These are phyloP conservation scores for Monoraphidium neglectum DNA, from an alignment of 139 green algal genomes.

Conservation along the genomic window DNA sequence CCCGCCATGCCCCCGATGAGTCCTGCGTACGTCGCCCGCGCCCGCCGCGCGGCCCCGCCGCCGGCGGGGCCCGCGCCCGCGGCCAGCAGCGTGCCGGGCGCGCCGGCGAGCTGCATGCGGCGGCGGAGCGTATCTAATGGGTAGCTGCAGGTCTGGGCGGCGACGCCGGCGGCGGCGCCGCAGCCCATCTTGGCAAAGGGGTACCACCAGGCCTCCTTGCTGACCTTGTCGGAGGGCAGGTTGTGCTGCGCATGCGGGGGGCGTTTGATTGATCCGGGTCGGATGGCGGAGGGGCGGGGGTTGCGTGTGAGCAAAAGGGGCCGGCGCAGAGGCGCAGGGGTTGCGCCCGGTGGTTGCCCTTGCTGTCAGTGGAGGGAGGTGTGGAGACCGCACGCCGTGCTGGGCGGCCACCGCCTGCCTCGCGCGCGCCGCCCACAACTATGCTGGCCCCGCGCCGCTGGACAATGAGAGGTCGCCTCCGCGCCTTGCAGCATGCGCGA, in stretches of 20 bases:
- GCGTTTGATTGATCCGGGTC: no score
- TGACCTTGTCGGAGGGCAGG: slow-evolving; percentile 44
- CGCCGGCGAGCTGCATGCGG: slow-evolving; percentile 62
- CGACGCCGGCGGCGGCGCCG: slow-evolving; percentile 52
- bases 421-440: no score
- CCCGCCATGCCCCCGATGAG: slow-evolving; percentile 43
- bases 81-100: slow-evolving; percentile 17
- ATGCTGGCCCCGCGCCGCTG: no score
- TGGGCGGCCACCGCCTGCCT: no score
- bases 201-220: slow-evolving; percentile 45
- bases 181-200: slow-evolving; percentile 63
- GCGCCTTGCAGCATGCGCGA: no score
- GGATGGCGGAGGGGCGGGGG: no score
- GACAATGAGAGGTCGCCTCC: no score
- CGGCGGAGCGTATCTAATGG: slow-evolving; percentile 68
- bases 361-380: no score
- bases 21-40: slow-evolving; percentile 24
- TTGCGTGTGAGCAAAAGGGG: no score
- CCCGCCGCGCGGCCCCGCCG: not conserved
- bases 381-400: no score
- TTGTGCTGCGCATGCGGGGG: slow-evolving; percentile 35
- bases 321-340: no score
- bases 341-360: no score
- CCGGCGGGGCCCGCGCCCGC: not conserved
- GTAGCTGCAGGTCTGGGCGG: slow-evolving; percentile 59